Evolutionary conservation across 495 filamentous ascomycete species (phyloP).

Genomic region (Lentithecium fluviatile): DNA sequence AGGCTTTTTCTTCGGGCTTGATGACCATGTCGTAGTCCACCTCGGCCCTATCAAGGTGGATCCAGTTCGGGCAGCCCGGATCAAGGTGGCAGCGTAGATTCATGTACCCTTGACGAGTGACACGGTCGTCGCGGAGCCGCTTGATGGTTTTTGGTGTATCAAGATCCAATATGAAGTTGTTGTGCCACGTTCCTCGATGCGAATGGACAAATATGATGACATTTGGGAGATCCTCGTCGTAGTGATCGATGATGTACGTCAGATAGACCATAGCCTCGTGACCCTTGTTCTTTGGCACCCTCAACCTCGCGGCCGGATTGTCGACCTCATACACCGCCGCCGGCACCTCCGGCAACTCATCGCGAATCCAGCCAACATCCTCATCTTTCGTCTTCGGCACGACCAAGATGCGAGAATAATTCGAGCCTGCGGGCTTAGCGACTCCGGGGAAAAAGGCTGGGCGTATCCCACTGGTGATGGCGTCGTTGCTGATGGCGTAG

Average conservation of each 20-base stretch:
- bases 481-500: neutral
- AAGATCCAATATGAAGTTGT: constrained; percentile 49
- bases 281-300: constrained; percentile 30
- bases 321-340: constrained; percentile 28
- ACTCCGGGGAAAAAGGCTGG: constrained; percentile 17
- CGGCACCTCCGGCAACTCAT: constrained; percentile 32
- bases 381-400: constrained; percentile 56
- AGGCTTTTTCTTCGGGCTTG: constrained; percentile 26
- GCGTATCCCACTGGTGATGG: neutral
- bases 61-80: constrained; percentile 64
- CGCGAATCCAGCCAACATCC: constrained; percentile 59
- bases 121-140: constrained; percentile 53
- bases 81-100: constrained; percentile 61
- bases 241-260: constrained; percentile 37
- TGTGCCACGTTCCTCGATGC: constrained; percentile 30
- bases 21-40: constrained; percentile 19
- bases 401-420: constrained; percentile 53
- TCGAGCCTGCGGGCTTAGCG: constrained; percentile 35
- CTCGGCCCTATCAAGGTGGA: constrained; percentile 36
- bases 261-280: constrained; percentile 36
- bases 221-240: constrained; percentile 30
- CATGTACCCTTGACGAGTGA: constrained; percentile 61
- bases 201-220: constrained; percentile 29
- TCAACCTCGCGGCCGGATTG: constrained; percentile 14
- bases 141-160: constrained; percentile 54